Base-by-base conservation (phyloP, 1,284 basidiomycete genomes). In the Ustilago crameri region DNA sequence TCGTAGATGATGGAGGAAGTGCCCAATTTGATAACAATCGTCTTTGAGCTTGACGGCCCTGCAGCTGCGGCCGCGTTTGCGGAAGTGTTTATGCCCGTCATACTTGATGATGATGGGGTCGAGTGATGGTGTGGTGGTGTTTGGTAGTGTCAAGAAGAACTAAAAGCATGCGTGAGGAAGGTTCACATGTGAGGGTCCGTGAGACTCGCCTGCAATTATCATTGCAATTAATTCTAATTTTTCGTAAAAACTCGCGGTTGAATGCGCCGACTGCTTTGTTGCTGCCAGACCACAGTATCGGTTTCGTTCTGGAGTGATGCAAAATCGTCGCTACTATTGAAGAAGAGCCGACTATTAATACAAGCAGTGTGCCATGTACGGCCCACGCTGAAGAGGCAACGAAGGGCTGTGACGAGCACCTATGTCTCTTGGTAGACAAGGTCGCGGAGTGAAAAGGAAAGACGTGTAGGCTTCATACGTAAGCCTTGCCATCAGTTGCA, bases 11-110 rank as follows among this genome's bases (percentile, higher is more conserved):
- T 81, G 15, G 79, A 81, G 10, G 81, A 83, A 1, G 79, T 82
- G 42, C 81, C 81, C 24, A 83, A 74, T 52, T 83, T 83, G 76
- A 83, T 80, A 20, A 83, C 81, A 17, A 83, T 75, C 2, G 79
- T 82, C 60, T 79, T 78, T 23, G 51, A 52, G 32, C 24, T 50
- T n/a, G 62, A 57, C 14, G n/a, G 37, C 7, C 10, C 34, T n/a
- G 34, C 48, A 9, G 38, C 53, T 5, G 42, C n/a, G 12, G 57
- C 22, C 30, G 30, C 30, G 12, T 30, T 30, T 12, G 30, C 12
- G 23, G 15, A 10, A 42, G 5, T 18, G 44, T 48, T 35, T 4
- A 49, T 24, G 20, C 50, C 57, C 4, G 53, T 67, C 64, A 61
- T 66, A 18, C 2, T 3, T 9, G 5, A 20, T 22, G 45, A 24